phyloP scores from a whole-genome alignment of 1,284 basidiomycete species.

The Ustilago crameri region DNA sequence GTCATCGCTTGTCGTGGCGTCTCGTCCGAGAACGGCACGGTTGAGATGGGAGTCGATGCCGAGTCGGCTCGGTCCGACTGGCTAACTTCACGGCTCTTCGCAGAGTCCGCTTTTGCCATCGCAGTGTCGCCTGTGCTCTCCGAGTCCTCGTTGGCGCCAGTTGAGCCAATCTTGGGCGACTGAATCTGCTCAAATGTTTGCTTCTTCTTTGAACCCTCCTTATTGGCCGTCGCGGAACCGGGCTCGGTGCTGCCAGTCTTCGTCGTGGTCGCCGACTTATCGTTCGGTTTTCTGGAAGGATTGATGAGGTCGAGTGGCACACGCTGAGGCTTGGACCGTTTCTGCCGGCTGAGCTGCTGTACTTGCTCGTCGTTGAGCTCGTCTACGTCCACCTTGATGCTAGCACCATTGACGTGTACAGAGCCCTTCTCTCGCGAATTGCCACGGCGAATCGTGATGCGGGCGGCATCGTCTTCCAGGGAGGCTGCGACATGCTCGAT shows the following conservation, averaged over 20 bases:
- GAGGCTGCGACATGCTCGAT: constrained; percentile 85
- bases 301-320: constrained; percentile 82
- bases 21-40: constrained; percentile 56
- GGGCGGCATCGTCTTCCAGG: constrained; percentile 78
- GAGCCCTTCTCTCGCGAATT: constrained; percentile 75
- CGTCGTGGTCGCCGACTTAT: neutral
- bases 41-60: constrained; percentile 8
- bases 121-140: no score
- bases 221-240: neutral
- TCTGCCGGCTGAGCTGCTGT: constrained; percentile 82
- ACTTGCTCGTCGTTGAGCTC: constrained; percentile 89
- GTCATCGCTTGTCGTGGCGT: constrained; percentile 61
- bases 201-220: constrained; percentile 14
- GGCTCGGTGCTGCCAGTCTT: constrained; percentile 7
- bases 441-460: constrained; percentile 78
- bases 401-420: constrained; percentile 90
- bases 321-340: constrained; percentile 84
- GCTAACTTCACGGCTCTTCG: constrained; percentile 7
- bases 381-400: constrained; percentile 87
- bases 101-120: constrained; percentile 4
- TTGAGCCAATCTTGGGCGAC: neutral
- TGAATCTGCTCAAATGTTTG: neutral
- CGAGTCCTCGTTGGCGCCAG: neutral
- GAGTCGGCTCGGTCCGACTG: constrained; percentile 7
- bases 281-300: constrained; percentile 16